These are phyloP conservation scores for Heritiera littoralis DNA, from an alignment of 345 rosid species.

Conservation along the genomic window DNA sequence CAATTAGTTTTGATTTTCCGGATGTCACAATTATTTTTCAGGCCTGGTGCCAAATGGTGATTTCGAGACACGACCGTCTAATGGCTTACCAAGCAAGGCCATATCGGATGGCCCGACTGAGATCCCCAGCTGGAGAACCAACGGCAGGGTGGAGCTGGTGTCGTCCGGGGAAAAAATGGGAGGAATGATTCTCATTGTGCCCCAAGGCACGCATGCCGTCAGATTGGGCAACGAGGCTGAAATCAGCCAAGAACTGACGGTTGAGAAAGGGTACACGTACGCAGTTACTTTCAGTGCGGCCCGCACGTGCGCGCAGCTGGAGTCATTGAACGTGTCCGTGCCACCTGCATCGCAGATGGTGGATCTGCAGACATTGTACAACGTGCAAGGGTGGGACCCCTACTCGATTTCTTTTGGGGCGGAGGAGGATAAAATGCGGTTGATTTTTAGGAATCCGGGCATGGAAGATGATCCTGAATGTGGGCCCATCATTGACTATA, in stretches of 20 bases:
- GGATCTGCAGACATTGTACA: slow-evolving; percentile 88
- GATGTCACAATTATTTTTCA: slow-evolving; percentile 20
- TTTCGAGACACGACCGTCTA: slow-evolving; percentile 68
- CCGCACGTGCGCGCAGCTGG: slow-evolving; percentile 97
- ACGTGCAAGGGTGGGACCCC: slow-evolving; percentile 98
- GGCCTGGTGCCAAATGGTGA: slow-evolving; percentile 78
- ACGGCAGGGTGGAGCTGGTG: slow-evolving; percentile 82
- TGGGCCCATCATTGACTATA: slow-evolving; percentile 91
- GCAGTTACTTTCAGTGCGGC: slow-evolving; percentile 97
- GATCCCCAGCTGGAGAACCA: slow-evolving; percentile 72
- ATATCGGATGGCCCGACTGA: slow-evolving; percentile 43
- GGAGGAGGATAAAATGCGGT: slow-evolving; percentile 46
- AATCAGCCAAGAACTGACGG: slow-evolving; percentile 80
- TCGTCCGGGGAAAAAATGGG: slow-evolving; percentile 85
- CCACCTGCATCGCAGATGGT: slow-evolving; percentile 72
- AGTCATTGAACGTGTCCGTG: slow-evolving; percentile 88
- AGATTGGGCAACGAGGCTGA: slow-evolving; percentile 91
- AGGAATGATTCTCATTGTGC: slow-evolving; percentile 94
- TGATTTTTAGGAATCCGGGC: slow-evolving; percentile 83
- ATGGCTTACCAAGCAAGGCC: slow-evolving; percentile 68
- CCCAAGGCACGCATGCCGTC: slow-evolving; percentile 79
- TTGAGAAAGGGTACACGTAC: slow-evolving; percentile 78
- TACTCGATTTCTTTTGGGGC: slow-evolving; percentile 94
- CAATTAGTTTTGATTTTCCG: background rate
- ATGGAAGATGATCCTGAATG: slow-evolving; percentile 99